phyloP scores from a whole-genome alignment of 768 basidiomycete species.

The Clavulina sp. region DNA sequence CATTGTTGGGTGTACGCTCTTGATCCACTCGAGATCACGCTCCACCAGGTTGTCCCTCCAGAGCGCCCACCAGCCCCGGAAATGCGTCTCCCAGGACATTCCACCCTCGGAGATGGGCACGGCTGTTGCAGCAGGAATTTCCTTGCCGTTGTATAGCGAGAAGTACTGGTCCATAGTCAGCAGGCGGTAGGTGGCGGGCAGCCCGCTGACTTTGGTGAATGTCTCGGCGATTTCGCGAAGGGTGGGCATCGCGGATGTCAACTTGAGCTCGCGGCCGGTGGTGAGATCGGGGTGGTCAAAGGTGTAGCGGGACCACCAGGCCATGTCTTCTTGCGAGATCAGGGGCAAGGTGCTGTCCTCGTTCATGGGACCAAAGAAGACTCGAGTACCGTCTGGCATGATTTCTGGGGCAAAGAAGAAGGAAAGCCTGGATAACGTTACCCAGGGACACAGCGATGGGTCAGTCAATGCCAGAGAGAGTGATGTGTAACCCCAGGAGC shows the following conservation, averaged over 20 bases:
- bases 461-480: background rate
- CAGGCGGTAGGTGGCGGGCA: conserved; percentile 20
- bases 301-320: conserved; percentile 25
- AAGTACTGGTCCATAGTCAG: conserved; percentile 23
- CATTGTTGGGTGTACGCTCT: conserved; percentile 20
- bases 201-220: conserved; percentile 24
- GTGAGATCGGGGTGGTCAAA: conserved; percentile 23
- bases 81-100: conserved; percentile 21
- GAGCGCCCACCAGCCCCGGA: conserved; percentile 27
- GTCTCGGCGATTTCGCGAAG: conserved; percentile 23
- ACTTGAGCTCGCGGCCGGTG: conserved; percentile 22
- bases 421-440: background rate
- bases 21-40: conserved; percentile 29
- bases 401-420: background rate
- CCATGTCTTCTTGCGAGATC: conserved; percentile 25
- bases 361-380: conserved; percentile 23
- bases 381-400: conserved; percentile 23
- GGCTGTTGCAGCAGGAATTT: conserved; percentile 19
- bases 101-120: conserved; percentile 13
- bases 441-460: background rate
- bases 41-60: conserved; percentile 29
- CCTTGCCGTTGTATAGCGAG: conserved; percentile 16
- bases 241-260: conserved; percentile 23
- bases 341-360: conserved; percentile 22
- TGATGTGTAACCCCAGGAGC: background rate